Evolutionary conservation across 164 flowering plant genomes (phyloP).

Genomic region (Piper betle): DNA sequence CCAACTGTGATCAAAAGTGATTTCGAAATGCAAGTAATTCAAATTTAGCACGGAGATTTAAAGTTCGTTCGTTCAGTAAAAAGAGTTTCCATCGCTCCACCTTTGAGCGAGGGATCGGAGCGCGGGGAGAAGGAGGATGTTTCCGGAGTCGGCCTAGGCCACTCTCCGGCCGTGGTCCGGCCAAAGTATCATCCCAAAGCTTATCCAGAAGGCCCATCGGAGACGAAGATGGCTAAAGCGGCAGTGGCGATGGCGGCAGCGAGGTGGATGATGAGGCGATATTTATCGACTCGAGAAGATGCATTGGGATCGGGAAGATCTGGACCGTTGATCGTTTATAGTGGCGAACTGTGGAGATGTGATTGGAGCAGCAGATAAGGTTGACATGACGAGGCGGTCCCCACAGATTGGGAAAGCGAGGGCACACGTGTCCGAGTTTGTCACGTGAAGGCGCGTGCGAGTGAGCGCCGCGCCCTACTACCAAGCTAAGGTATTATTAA

Average conservation of each 20-base stretch:
- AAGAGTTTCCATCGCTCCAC: not conserved
- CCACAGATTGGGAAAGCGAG: not conserved
- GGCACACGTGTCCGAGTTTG: not conserved
- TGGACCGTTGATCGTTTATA: not conserved
- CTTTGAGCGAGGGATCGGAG: not conserved
- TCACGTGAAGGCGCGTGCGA: not conserved
- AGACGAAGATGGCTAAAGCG: not conserved
- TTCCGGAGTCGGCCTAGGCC: constrained; percentile 53
- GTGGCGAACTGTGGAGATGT: not conserved
- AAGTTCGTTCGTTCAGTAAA: too few relatives aligned
- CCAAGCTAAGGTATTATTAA: too few relatives aligned
- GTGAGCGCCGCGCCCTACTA: too few relatives aligned
- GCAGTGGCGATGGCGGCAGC: not conserved
- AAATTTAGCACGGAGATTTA: too few relatives aligned
- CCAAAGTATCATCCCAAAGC: constrained; percentile 86
- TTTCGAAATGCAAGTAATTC: too few relatives aligned
- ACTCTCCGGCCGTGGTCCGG: constrained; percentile 63
- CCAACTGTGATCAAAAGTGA: too few relatives aligned
- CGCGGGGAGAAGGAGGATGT: constrained; percentile 25
- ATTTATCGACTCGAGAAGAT: not conserved
- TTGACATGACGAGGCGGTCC: not conserved
- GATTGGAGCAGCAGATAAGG: constrained; percentile 1
- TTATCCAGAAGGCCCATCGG: constrained; percentile 62
- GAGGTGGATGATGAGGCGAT: not conserved
- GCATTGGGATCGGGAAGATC: not conserved